A percentile compares a stretch with the other conserved stretches of the same genome.
Conservation (phyloP, 1,284 basidiomycete genomes). For the Pseudozyma tsukubaensis region DNA sequence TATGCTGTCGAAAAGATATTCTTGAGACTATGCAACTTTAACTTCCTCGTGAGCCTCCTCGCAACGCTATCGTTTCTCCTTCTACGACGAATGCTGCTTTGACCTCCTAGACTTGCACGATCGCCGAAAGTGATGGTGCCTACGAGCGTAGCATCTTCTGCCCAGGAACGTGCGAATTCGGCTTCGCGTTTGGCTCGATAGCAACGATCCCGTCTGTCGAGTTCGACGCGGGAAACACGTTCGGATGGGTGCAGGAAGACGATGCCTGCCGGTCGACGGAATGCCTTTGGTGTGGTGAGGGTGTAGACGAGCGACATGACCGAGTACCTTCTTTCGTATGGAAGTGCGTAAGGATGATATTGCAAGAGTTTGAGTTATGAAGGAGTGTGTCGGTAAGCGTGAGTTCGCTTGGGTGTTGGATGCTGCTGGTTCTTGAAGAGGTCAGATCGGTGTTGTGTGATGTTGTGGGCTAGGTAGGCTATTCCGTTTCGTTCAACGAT, state of each 20-base stretch:
- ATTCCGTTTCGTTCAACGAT: too few species aligned
- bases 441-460: too few species aligned
- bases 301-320: constrained; percentile 35
- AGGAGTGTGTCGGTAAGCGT: too few species aligned
- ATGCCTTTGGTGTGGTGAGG: constrained; percentile 29
- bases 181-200: constrained; percentile 56
- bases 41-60: constrained; percentile 4
- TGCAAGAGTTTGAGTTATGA: too few species aligned
- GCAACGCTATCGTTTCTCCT: constrained; percentile 26
- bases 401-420: too few species aligned
- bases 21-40: constrained; percentile 26
- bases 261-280: constrained; percentile 53
- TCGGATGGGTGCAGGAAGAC: constrained; percentile 55
- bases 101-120: constrained; percentile 22
- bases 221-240: constrained; percentile 55
- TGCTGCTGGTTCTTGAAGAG: too few species aligned
- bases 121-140: constrained; percentile 39
- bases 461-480: too few species aligned
- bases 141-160: constrained; percentile 61
- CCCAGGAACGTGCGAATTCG: constrained; percentile 52
- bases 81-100: constrained; percentile 31
- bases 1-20: constrained; percentile 25
- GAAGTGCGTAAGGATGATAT: too few species aligned
- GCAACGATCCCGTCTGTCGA: constrained; percentile 55
- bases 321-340: too few species aligned